Base-by-base conservation (phyloP, 2,329 filamentous ascomycete genomes). In the Claviceps digitariae region DNA sequence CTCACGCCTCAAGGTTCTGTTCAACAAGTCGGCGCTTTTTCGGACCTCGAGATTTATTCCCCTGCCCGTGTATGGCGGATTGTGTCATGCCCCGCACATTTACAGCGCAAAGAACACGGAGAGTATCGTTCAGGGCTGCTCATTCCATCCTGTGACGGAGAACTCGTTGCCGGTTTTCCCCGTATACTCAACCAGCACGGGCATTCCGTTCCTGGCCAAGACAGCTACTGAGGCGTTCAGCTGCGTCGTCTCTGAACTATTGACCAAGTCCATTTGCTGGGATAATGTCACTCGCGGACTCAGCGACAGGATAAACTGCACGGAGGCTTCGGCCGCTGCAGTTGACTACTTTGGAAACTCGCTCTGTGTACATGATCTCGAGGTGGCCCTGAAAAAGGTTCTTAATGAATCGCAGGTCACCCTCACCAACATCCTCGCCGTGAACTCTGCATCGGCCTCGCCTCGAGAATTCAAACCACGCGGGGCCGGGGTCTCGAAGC, bases 401-500 rank as follows among this genome's bases (percentile, higher is more conserved):
- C 25, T 55, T n/a, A 23, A 36, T 9, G 47, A 50, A 3, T 36
- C 51, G 3, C 36, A 50, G n/a, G 44, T 52, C 1, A 29, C 23
- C 15, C 47, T 34, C 13, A 29, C 45, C 7, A 48, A 55, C 23
- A 34, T 54, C 15, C 50, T 52, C 6, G 6, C 47, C 20, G 38
- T 21, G 41, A 29, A 34, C 23, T 46, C 21, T 12, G 23, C 25
- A 0, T 3, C 45, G 10, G 10, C 50, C 2, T 5, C 23, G 12
- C 48, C 17, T 7, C 36, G 29, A n/a, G 47, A 53, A n/a, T 45
- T 23, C 27, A 15, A 27, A 13, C 55, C 55, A 10, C 23, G 49
- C 13, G 41, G 44, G 7, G 31, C 43, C 12, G 13, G n/a, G 17
- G 15, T 63, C 10, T 63, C 62, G 1, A 90, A 90, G 67, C 79